Base-by-base conservation (phyloP, 495 filamentous ascomycete species). In the Cercophora samala region DNA sequence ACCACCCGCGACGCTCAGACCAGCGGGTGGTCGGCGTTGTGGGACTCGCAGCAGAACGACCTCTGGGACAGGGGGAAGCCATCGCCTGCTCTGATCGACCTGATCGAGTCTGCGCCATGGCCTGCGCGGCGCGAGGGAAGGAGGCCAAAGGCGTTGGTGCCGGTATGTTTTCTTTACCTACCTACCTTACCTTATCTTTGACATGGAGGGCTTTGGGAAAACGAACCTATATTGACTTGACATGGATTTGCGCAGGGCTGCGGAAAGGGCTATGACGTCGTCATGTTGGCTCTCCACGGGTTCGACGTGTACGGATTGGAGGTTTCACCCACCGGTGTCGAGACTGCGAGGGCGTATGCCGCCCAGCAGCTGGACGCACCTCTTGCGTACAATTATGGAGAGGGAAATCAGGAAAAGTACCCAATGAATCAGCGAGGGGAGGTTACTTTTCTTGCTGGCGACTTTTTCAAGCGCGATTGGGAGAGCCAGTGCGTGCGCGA, bases 281-380 rank as follows among this genome's bases (percentile, higher is more conserved):
- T 88, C 42, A 79, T 92, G 67, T 79, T 91, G n/a, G 85, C 87
- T 13, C 82, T 86, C 58, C 85, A 85, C 68, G 90, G 89, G 0
- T 91, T 87, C 72, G 88, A 93, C 70, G 85, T 86, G 0, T 89
- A 87, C 67, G 91, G 91, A 0, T 76, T 94, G 4, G 91, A 93
- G 62, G 82, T 86, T 46, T 89, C 88, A 32, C 68, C 74, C 3
- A 78, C 72, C 23, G 91, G 88, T 3, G 69, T 91, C 6, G 78
- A 86, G 55, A 77, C 74, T 0, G 87, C 85, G 17, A 79, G 83
- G 66, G 77, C 78, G 66, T 66, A 68, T 23, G 69, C 69, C 15
- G 52, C 26, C 2, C n/a, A 3, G 15, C 37, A 69, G 32, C 64
- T 74, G 8, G 5, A 24, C 0, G 63, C 67, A 24, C 74, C 76